Evolutionary conservation across 805 yeast species (phyloP).

Genomic region (Spathaspora passalidarum): DNA sequence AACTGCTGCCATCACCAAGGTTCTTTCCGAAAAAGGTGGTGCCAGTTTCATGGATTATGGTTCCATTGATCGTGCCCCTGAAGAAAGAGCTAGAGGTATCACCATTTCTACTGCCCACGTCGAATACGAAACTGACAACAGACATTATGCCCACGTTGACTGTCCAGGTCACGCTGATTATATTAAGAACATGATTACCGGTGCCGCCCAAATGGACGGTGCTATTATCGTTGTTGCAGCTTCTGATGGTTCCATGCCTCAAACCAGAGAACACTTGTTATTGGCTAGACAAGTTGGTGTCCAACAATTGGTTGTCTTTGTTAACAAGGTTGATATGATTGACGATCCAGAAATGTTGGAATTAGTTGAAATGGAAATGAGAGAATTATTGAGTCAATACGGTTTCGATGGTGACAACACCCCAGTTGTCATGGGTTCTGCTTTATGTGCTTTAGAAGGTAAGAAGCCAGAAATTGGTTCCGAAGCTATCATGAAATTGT

Average conservation of each 20-base stretch:
- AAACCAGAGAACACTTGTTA: conserved; percentile 97
- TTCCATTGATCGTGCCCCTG: conserved; percentile 95
- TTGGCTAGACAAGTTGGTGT: conserved; percentile 99
- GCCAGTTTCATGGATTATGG: conserved; percentile 92
- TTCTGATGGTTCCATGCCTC: conserved; percentile 99
- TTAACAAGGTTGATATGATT: conserved; percentile 95
- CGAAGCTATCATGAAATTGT: conserved; percentile 75
- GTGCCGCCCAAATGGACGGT: conserved; percentile 99
- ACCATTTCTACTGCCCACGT: conserved; percentile 98
- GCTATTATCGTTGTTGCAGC: conserved; percentile 99
- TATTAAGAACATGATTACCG: conserved; percentile 98
- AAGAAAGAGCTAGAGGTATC: conserved; percentile 99
- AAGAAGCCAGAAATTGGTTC: conserved; percentile 88
- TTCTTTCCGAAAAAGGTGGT: conserved; percentile 82
- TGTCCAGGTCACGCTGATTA: conserved; percentile 99
- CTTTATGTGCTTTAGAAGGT: conserved; percentile 91
- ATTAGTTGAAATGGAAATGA: conserved; percentile 99
- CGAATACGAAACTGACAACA: conserved; percentile 90
- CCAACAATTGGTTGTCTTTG: conserved; percentile 94
- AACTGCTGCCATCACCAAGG: conserved; percentile 98
- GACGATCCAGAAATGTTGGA: conserved; percentile 99
- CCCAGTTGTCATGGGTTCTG: conserved; percentile 98
- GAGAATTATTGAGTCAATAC: conserved; percentile 85
- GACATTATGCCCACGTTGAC: conserved; percentile 98
- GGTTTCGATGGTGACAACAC: conserved; percentile 98